Conservation (phyloP, 2,329 filamentous ascomycete species). For the Neurospora crassa region DNA sequence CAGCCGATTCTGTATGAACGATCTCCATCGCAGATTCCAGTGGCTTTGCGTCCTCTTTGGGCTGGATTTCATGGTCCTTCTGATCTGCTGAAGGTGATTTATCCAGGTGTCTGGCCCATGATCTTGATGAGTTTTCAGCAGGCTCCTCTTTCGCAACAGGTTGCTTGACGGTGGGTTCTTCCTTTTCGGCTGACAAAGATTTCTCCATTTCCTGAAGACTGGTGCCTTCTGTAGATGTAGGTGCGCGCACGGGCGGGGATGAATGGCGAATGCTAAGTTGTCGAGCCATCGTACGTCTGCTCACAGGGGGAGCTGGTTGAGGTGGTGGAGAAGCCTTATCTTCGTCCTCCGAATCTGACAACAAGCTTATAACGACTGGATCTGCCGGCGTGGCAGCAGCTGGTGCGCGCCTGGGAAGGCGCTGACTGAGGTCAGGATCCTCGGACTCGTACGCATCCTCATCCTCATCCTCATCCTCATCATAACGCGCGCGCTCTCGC, state of each 20-base stretch:
- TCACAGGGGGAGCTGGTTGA: background rate
- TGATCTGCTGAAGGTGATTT: background rate
- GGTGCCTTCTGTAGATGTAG: background rate
- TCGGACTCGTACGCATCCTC: slow-evolving; percentile 24
- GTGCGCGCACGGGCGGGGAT: background rate
- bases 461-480: slow-evolving; percentile 6
- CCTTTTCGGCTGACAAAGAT: background rate
- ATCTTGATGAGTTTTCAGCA: background rate
- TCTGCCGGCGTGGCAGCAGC: slow-evolving; percentile 13
- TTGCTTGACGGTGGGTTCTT: background rate
- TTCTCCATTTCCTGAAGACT: background rate
- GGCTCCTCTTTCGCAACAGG: background rate
- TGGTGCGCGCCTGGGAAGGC: slow-evolving; percentile 1
- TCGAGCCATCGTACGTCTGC: background rate
- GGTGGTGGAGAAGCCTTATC: slow-evolving; percentile 12
- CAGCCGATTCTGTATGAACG: background rate
- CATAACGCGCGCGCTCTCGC: slow-evolving; percentile 11
- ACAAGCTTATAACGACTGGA: slow-evolving; percentile 36
- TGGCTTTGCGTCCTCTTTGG: background rate
- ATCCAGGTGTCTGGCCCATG: background rate
- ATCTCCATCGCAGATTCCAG: background rate
- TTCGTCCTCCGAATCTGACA: slow-evolving; percentile 36
- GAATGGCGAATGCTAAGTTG: background rate
- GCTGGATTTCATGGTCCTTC: background rate
- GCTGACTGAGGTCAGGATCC: slow-evolving; percentile 16